These are phyloP conservation scores for Cystobasidium slooffiae DNA, from an alignment of 1,284 basidiomycete genomes.

Conservation along the genomic window DNA sequence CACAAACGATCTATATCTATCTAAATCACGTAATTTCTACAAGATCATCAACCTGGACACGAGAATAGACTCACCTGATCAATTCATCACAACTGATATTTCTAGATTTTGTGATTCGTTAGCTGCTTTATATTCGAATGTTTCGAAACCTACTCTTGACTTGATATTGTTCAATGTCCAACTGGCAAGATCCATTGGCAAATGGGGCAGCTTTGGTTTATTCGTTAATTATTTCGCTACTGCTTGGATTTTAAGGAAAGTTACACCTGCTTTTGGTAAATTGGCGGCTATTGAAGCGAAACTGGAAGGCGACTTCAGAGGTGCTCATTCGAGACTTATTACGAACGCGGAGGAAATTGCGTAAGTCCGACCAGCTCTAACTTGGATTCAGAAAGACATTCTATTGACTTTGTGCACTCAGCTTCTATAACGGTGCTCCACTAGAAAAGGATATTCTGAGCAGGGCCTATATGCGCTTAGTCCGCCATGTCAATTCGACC, in stretches of 20 bases:
- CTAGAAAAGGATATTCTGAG: conserved; percentile 84
- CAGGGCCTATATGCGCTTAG: conserved; percentile 75
- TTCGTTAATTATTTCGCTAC: conserved; percentile 86
- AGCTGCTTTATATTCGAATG: conserved; percentile 81
- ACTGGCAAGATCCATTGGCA: conserved; percentile 80
- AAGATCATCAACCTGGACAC: conserved; percentile 59
- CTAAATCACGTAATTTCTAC: conserved; percentile 64
- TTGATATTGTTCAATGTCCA: conserved; percentile 92
- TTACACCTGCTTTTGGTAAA: conserved; percentile 91
- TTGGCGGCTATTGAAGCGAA: conserved; percentile 87
- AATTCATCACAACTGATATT: conserved; percentile 86
- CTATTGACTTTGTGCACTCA: conserved; percentile 52
- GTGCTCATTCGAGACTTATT: conserved; percentile 83
- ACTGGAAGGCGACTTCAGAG: conserved; percentile 82
- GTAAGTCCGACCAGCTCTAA: conserved; percentile 59
- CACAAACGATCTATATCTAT: conserved; percentile 89
- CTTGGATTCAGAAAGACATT: neutral
- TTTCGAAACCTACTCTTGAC: conserved; percentile 89
- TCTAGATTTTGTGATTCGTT: conserved; percentile 87
- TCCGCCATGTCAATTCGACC: conserved; percentile 87
- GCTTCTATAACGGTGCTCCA: conserved; percentile 88
- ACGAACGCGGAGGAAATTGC: conserved; percentile 93
- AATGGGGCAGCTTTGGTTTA: conserved; percentile 72
- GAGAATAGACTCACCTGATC: conserved; percentile 53
- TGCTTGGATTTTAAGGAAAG: conserved; percentile 75